Conservation (phyloP, 2,329 filamentous ascomycete genomes). For the Emmonsia crescens region DNA sequence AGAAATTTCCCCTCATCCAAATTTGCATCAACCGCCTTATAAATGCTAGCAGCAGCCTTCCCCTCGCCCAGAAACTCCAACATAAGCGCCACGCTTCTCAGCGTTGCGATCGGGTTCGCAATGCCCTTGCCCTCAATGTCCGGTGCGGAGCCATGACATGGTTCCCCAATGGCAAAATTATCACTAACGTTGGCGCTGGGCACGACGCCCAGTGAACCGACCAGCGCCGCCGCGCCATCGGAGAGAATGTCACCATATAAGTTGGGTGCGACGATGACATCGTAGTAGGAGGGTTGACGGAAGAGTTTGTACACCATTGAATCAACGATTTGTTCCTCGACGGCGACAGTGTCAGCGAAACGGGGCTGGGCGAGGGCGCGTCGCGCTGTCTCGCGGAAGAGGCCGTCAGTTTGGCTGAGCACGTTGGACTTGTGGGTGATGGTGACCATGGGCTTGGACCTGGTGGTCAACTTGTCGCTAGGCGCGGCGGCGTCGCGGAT, state of each 20-base stretch:
- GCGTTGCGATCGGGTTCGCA: conserved; percentile 91
- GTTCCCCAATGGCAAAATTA: conserved; percentile 91
- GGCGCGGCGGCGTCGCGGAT: conserved; percentile 51
- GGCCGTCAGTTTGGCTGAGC: conserved; percentile 85
- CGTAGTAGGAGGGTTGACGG: conserved; percentile 87
- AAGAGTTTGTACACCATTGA: conserved; percentile 99
- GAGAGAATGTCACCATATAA: conserved; percentile 95
- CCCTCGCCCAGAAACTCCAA: conserved; percentile 88
- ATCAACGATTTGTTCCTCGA: conserved; percentile 98
- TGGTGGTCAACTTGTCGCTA: conserved; percentile 33
- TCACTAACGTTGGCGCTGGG: conserved; percentile 93
- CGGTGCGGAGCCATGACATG: conserved; percentile 90
- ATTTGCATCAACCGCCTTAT: conserved; percentile 82
- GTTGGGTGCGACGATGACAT: conserved; percentile 96
- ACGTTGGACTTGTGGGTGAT: conserved; percentile 99
- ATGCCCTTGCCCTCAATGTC: conserved; percentile 90
- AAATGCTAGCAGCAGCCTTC: conserved; percentile 77
- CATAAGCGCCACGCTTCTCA: conserved; percentile 87
- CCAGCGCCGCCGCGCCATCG: conserved; percentile 86
- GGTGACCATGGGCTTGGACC: conserved; percentile 71
- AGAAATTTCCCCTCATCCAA: conserved; percentile 71
- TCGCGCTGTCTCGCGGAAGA: conserved; percentile 76
- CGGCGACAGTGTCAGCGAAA: conserved; percentile 50
- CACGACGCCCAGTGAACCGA: conserved; percentile 83
- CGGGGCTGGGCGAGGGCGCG: conserved; percentile 55